These are phyloP conservation scores for Fusarium subtropicale DNA, from an alignment of 2,329 filamentous ascomycete genomes.

Conservation along the genomic window DNA sequence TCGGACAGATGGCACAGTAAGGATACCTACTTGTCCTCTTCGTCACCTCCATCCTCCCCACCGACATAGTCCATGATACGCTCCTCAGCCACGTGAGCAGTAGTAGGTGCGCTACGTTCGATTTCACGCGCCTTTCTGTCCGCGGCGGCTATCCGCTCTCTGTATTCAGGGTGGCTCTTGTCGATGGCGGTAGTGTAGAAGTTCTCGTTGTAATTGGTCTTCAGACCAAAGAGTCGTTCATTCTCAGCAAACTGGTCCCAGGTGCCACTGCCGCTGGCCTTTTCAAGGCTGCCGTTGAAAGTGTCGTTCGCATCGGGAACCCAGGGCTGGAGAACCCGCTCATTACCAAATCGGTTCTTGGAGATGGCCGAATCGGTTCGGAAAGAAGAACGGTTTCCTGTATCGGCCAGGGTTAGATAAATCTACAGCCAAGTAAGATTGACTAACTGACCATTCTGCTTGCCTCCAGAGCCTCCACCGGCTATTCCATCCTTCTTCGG, in stretches of 20 bases:
- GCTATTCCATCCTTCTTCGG: conserved; percentile 55
- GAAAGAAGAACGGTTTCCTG: conserved; percentile 77
- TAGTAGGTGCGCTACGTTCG: conserved; percentile 77
- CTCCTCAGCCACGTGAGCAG: conserved; percentile 90
- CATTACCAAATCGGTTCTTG: conserved; percentile 73
- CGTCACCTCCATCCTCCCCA: conserved; percentile 74
- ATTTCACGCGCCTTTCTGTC: conserved; percentile 91
- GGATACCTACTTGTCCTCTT: conserved; percentile 85
- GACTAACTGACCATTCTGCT: conserved; percentile 54
- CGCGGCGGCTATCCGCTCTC: conserved; percentile 79
- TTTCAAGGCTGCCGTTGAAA: conserved; percentile 78
- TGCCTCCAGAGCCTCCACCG: conserved; percentile 48
- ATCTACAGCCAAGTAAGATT: neutral
- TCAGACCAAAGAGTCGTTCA: conserved; percentile 86
- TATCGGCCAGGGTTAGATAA: conserved; percentile 20
- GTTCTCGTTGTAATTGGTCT: conserved; percentile 92
- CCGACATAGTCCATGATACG: conserved; percentile 76
- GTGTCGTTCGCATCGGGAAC: conserved; percentile 72
- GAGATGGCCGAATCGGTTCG: conserved; percentile 92
- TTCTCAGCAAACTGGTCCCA: conserved; percentile 98
- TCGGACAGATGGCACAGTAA: neutral
- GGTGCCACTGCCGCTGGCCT: conserved; percentile 57
- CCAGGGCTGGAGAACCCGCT: conserved; percentile 86
- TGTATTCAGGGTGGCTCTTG: conserved; percentile 83
- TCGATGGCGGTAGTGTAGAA: conserved; percentile 95